Base-by-base conservation (phyloP, 2,329 filamentous ascomycete species). In the Penicillium sp. region DNA sequence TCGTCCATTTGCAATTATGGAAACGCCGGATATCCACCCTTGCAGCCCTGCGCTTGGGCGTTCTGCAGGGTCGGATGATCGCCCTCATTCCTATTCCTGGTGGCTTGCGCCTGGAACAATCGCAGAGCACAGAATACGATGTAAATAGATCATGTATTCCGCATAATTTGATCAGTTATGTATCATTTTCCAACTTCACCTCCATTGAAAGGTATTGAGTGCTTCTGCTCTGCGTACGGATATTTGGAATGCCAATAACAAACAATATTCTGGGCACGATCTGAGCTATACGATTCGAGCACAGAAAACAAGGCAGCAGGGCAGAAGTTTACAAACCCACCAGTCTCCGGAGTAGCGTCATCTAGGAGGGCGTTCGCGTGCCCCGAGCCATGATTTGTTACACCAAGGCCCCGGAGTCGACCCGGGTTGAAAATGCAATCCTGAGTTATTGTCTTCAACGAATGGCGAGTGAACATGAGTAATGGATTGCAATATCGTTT, bases 51-150 rank as follows among this genome's bases (percentile, higher is more conserved):
- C 27, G 14, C 27, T n/a, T 16, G 34, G 48, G 36, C 43, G 46
- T 41, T 48, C 44, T 41, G 50, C 50, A 52, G 49, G 49, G 44
- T 48, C 11, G 24, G 39, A 46, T 39, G 42, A 51, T 40, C 34
- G 9, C n/a, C 36, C 34, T 32, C 27, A 48, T 40, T 41, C 14
- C 21, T 18, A 11, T n/a, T 41, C 22, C n/a, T 27, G 27, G 16
- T 38, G 18, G 27, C 29, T 46, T 46, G 44, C 6, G 27, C 7
- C 38, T 40, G 38, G 38, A 40, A 22, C 16, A 16, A 36, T 36
- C n/a, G n/a, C n/a, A n/a, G n/a, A n/a, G n/a, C n/a, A n/a, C n/a
- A n/a, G n/a, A 36, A 9, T 2, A 18, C 14, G 13, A 11, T 6
- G 24, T 27, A 6, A 27, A 27, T 27, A 27, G 24, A 27, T 6